Conservation (phyloP, 75 land plant species). For the Larix kaempferi region DNA sequence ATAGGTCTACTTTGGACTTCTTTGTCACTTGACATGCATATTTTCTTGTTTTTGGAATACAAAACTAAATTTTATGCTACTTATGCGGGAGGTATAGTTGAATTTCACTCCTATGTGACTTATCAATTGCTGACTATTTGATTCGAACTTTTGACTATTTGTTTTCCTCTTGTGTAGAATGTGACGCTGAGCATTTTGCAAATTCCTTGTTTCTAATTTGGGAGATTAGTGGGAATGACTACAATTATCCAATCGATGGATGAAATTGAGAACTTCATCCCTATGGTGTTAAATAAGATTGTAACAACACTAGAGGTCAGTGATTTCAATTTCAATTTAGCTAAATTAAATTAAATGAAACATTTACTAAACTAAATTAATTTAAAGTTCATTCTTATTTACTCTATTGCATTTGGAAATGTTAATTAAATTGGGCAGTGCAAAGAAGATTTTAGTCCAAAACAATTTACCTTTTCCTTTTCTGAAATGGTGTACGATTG, state of each 20-base stretch:
- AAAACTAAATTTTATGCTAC: too few species aligned
- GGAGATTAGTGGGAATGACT: slow-evolving; percentile 32
- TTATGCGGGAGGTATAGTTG: too few species aligned
- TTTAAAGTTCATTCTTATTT: too few species aligned
- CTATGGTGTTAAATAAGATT: slow-evolving; percentile 1
- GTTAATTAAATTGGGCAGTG: background rate
- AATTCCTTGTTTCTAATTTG: slow-evolving; percentile 17
- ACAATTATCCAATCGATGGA: slow-evolving; percentile 11
- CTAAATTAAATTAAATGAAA: too few species aligned
- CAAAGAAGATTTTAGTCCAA: background rate
- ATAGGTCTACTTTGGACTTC: too few species aligned
- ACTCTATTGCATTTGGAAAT: too few species aligned
- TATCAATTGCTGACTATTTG: too few species aligned
- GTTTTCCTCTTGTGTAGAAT: background rate
- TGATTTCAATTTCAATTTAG: background rate
- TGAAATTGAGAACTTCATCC: slow-evolving; percentile 6
- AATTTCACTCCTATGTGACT: too few species aligned
- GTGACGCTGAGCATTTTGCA: background rate
- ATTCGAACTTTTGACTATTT: too few species aligned
- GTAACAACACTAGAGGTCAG: background rate
- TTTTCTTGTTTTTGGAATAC: too few species aligned
- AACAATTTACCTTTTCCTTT: background rate
- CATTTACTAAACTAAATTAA: too few species aligned
- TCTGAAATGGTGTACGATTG: background rate
- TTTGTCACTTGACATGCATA: too few species aligned